Evolutionary conservation across 2,329 filamentous ascomycete species (phyloP), one percentile per base, ranked within the genome.

Genomic region (Eutypella sp.): DNA sequence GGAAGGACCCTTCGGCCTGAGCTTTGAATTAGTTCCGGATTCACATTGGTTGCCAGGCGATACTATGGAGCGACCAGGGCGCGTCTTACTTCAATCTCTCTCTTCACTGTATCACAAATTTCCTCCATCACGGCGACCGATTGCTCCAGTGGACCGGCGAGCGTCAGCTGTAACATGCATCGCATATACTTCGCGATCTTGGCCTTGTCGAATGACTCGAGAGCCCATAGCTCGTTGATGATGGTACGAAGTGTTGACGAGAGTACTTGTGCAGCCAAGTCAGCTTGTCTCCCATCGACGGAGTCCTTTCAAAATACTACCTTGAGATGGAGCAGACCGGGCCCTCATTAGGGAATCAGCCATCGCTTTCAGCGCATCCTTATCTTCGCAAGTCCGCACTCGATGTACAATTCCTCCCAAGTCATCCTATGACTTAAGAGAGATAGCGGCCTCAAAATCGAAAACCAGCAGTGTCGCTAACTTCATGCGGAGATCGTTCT

Each of bases 181-280:
- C 88, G 80, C 39, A 92, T 78, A 70, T 93, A 95, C 56, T 85
- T 85, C 7, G 86, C 79, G 1, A 95, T 70, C 54, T 81, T 82
- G 1, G 63, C 59, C 4, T 72, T 71, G 50, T 85, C 75, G 38
- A 83, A 80, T 1, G 64, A 57, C 16, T 81, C 74, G 1, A 82
- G 64, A 1, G 65, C 70, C 65, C 80, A 85, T 16, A 85, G 82
- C 40, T 81, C 71, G 56, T 87, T 85, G 57, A 93, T 79, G 48
- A 91, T 81, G 48, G 82, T 78, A 40, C 84, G 77, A 47, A 90
- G 70, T 0, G 69, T 75, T 1, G 66, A 63, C 50, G 74, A 79
- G 11, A 78, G 53, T 2, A 73, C 76, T 82, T 49, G 4, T 55
- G 47, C 22, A 48, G 39, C 24, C 1, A 42, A 44, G 47, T 19